Evolutionary conservation across 208 protist genomes (phyloP), one percentile per base, ranked within the genome.

Genomic region (Balamuthia mandrillaris): DNA sequence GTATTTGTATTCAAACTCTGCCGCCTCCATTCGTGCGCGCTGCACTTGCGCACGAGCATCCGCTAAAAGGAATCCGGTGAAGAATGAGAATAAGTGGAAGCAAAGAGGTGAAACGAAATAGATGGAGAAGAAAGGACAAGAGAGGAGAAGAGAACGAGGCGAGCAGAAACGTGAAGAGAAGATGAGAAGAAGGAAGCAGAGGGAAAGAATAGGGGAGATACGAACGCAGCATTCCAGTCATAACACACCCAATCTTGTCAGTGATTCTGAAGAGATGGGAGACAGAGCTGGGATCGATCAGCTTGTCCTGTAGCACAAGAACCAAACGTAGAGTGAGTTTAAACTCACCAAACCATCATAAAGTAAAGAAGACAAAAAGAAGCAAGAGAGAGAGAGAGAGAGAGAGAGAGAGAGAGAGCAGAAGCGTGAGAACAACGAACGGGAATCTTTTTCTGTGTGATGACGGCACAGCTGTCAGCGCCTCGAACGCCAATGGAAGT

Each of bases 371-470:
- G n/a, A n/a, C n/a, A n/a, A n/a, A n/a, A n/a, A n/a, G n/a, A n/a
- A n/a, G n/a, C n/a, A n/a, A n/a, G n/a, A n/a, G n/a, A n/a, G n/a
- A n/a, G n/a, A n/a, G n/a, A n/a, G n/a, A n/a, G n/a, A n/a, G n/a
- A n/a, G n/a, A n/a, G n/a, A n/a, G n/a, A n/a, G n/a, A n/a, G n/a
- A n/a, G n/a, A n/a, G n/a, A n/a, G n/a, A n/a, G n/a, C n/a, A n/a
- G n/a, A n/a, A n/a, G n/a, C n/a, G n/a, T n/a, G 27, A 29, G 61
- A 39, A 42, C 29, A 58, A 86, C 85, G 44, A 68, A 94, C 90
- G 21, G 92, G 96, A 41, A 98, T 95, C 88, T 98, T 98, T 89
- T 98, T 98, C 90, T 99, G 97, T 31, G 97, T 98, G 44, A 98
- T 95, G 6, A 99, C 94, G 51, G 97, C 89, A 6, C 92, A 92